A percentile compares a stretch with the other conserved stretches of the same genome.
Conservation (phyloP, 352 stramenopile species). For the Pseudoperonospora humuli region DNA sequence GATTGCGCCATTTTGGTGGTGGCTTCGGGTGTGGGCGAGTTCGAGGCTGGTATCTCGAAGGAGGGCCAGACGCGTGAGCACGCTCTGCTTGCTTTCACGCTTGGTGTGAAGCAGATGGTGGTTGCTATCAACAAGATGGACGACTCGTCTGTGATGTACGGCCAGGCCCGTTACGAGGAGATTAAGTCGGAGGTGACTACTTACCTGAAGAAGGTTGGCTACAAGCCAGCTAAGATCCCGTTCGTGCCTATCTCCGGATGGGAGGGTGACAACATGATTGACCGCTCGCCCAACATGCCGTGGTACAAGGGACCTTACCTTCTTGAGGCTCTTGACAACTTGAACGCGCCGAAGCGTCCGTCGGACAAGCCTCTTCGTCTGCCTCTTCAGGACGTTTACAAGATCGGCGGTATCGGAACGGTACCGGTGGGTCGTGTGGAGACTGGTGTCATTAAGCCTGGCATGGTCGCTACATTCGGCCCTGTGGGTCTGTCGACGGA, state of each 20-base stretch:
- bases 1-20: slow-evolving; percentile 96
- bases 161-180: slow-evolving; percentile 89
- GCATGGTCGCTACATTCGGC: slow-evolving; percentile 89
- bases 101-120: slow-evolving; percentile 98
- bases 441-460: slow-evolving; percentile 93
- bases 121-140: slow-evolving; percentile 99
- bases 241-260: slow-evolving; percentile 97
- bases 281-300: slow-evolving; percentile 90
- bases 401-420: slow-evolving; percentile 96
- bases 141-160: slow-evolving; percentile 90
- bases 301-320: slow-evolving; percentile 95
- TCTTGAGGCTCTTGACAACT: slow-evolving; percentile 88
- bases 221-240: slow-evolving; percentile 91
- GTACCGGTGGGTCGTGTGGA: slow-evolving; percentile 95
- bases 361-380: slow-evolving; percentile 95
- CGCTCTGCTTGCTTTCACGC: slow-evolving; percentile 92
- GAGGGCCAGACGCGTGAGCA: slow-evolving; percentile 95
- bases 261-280: slow-evolving; percentile 96
- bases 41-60: slow-evolving; percentile 94
- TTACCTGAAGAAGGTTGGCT: slow-evolving; percentile 95
- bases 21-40: slow-evolving; percentile 86
- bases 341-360: slow-evolving; percentile 89
- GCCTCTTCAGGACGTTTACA: slow-evolving; percentile 95
- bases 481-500: slow-evolving; percentile 85
- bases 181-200: slow-evolving; percentile 89